Conservation (phyloP, 768 basidiomycete species). For the Chiua virens region DNA sequence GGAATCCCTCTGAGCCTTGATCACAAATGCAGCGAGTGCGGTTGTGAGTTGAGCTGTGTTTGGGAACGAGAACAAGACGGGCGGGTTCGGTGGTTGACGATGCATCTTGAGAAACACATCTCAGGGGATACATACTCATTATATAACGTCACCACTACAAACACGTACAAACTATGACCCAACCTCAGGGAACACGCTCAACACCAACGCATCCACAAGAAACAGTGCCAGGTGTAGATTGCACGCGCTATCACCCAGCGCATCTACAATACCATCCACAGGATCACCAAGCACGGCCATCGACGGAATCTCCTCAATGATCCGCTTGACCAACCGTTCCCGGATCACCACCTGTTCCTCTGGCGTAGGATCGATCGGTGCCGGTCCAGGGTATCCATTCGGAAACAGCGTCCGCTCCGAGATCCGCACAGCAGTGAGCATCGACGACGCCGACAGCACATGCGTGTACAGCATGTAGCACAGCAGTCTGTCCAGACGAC, state of each 20-base stretch:
- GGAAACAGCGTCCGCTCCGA: slow-evolving; percentile 81
- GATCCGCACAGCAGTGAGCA: slow-evolving; percentile 53
- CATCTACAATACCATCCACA: slow-evolving; percentile 56
- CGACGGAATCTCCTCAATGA: slow-evolving; percentile 42
- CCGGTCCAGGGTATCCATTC: slow-evolving; percentile 78
- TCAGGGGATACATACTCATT: slow-evolving; percentile 16
- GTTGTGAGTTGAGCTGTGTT: slow-evolving; percentile 52
- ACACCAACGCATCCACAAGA: slow-evolving; percentile 70
- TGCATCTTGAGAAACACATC: slow-evolving; percentile 33
- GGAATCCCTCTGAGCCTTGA: slow-evolving; percentile 87
- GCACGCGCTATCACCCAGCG: slow-evolving; percentile 60
- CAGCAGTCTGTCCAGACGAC: slow-evolving; percentile 50
- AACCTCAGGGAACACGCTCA: slow-evolving; percentile 79
- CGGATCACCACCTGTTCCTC: slow-evolving; percentile 72
- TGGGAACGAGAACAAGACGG: slow-evolving; percentile 73
- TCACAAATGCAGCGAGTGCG: slow-evolving; percentile 76
- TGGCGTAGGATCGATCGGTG: slow-evolving; percentile 69
- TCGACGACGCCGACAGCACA: slow-evolving; percentile 50
- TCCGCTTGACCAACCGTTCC: slow-evolving; percentile 35
- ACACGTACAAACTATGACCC: slow-evolving; percentile 26
- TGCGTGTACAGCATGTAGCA: slow-evolving; percentile 61
- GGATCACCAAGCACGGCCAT: slow-evolving; percentile 56
- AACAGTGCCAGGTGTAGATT: slow-evolving; percentile 79
- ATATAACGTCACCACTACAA: slow-evolving; percentile 27
- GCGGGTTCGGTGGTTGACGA: slow-evolving; percentile 60